phyloP scores from a whole-genome alignment of 441 rosid genomes.

The Manihot esculenta region DNA sequence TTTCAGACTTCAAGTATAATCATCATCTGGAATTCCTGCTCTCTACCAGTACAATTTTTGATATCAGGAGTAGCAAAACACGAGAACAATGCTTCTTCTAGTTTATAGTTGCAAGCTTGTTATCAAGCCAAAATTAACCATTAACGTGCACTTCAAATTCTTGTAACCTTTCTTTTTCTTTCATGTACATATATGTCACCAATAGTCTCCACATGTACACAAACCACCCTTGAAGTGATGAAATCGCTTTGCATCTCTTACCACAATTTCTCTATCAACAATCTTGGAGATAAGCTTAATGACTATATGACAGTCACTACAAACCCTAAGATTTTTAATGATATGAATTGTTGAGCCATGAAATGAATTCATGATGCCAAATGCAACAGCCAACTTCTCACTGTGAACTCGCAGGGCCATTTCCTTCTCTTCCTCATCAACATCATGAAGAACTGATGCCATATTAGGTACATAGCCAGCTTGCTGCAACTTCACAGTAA shows the following conservation, averaged over 20 bases:
- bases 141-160: neutral
- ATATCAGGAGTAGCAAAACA: neutral
- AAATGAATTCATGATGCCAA: slow-evolving; percentile 50
- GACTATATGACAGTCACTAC: slow-evolving; percentile 73
- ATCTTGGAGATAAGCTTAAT: slow-evolving; percentile 70
- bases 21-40: neutral
- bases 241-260: slow-evolving; percentile 78
- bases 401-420: slow-evolving; percentile 67
- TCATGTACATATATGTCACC: slow-evolving; percentile 35
- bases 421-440: slow-evolving; percentile 76
- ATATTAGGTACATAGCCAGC: slow-evolving; percentile 72
- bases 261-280: slow-evolving; percentile 46
- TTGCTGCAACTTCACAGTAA: slow-evolving; percentile 58
- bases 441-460: slow-evolving; percentile 60
- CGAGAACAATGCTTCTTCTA: neutral
- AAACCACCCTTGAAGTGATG: slow-evolving; percentile 74
- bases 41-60: neutral
- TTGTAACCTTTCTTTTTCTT: neutral
- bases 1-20: neutral
- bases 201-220: slow-evolving; percentile 81
- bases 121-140: neutral
- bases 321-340: slow-evolving; percentile 80
- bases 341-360: slow-evolving; percentile 62
- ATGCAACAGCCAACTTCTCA: slow-evolving; percentile 81
- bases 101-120: neutral